These are phyloP conservation scores for Salicornia ramosissima DNA, from an alignment of 148 eudicot genomes.

Conservation along the genomic window DNA sequence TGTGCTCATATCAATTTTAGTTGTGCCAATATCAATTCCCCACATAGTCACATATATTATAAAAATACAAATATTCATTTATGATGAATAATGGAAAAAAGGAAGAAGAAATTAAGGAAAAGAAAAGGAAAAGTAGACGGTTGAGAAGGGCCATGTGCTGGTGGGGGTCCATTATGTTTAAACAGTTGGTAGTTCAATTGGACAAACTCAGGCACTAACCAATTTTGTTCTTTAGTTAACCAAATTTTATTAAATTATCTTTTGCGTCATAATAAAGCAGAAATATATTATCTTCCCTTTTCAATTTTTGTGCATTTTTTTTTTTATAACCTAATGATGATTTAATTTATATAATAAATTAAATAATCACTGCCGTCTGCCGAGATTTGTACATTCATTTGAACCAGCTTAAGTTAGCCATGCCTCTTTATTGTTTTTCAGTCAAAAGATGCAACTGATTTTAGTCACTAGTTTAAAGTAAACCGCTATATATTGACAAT, in stretches of 20 bases:
- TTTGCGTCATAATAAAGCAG: not conserved
- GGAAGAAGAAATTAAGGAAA: not conserved
- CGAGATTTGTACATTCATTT: not conserved
- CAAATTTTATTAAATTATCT: not conserved
- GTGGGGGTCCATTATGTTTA: conserved; percentile 28
- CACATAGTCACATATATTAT: too few relatives aligned
- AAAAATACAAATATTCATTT: too few relatives aligned
- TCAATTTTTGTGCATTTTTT: not conserved
- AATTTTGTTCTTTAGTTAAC: not conserved
- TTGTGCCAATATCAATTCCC: too few relatives aligned
- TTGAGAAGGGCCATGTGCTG: conserved; percentile 40
- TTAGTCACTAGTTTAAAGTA: too few relatives aligned
- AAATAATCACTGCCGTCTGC: not conserved
- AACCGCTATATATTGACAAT: too few relatives aligned
- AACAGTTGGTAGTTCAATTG: conserved; percentile 26
- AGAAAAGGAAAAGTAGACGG: conserved; percentile 5
- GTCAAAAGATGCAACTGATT: too few relatives aligned
- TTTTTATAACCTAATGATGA: not conserved
- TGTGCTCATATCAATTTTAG: too few relatives aligned
- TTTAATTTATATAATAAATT: not conserved
- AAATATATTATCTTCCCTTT: not conserved
- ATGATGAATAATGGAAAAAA: not conserved
- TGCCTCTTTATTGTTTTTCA: not conserved
- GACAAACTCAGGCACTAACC: conserved; percentile 17
- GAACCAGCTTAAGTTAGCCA: not conserved